These are phyloP conservation scores for Fomitopsis palustris DNA, from an alignment of 1,284 basidiomycete genomes.

Conservation along the genomic window DNA sequence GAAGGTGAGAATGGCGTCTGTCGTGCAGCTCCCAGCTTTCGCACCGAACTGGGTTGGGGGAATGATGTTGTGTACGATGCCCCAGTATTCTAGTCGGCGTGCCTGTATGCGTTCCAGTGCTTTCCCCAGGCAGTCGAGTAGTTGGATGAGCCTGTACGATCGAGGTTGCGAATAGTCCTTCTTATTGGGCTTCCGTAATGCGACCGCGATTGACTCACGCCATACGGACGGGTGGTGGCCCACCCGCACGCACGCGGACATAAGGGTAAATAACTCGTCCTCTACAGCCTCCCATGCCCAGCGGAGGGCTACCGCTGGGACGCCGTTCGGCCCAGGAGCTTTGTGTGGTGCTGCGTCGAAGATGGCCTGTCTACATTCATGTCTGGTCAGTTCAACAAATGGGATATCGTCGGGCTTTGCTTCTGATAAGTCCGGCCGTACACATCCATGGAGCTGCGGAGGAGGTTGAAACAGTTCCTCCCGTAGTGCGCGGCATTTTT, in stretches of 20 bases:
- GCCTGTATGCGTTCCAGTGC: not conserved
- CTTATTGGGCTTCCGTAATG: not conserved
- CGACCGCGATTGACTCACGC: not conserved
- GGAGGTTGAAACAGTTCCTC: not conserved
- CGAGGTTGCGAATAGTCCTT: not conserved
- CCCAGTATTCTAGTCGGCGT: constrained; percentile 21
- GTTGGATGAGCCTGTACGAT: not conserved
- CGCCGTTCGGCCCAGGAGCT: not conserved
- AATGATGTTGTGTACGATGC: not conserved
- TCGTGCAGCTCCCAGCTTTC: constrained; percentile 7
- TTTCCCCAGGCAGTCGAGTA: not conserved
- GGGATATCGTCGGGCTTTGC: not conserved
- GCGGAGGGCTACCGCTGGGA: not conserved
- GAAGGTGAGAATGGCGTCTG: constrained; percentile 7
- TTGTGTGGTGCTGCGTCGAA: not conserved
- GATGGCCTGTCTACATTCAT: not conserved
- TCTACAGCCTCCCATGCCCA: not conserved
- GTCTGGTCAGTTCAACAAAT: not conserved
- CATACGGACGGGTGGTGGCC: not conserved
- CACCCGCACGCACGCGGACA: not conserved
- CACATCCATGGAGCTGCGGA: not conserved
- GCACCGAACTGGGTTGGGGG: not conserved
- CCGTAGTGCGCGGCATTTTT: not conserved
- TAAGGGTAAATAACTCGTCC: not conserved
- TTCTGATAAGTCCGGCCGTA: not conserved